Evolutionary conservation across 768 basidiomycete species (phyloP).

Genomic region (Russula brevipes): DNA sequence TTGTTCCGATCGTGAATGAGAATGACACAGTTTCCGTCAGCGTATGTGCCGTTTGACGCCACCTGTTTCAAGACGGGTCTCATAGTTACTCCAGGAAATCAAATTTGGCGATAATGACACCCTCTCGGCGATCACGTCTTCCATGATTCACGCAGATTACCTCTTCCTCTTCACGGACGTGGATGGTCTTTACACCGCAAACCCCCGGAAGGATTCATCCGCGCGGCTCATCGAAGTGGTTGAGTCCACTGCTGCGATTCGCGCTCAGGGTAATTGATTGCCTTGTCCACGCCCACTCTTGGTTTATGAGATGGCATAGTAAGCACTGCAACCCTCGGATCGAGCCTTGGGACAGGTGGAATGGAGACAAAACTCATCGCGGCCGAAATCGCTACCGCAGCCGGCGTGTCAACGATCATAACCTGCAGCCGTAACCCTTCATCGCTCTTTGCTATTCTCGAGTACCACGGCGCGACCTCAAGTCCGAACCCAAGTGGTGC

Average conservation of each 20-base stretch:
- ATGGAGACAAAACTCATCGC: slow-evolving; percentile 99
- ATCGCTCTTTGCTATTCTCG: slow-evolving; percentile 74
- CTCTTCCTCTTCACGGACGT: slow-evolving; percentile 98
- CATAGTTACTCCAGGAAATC: slow-evolving; percentile 68
- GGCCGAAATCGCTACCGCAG: slow-evolving; percentile 93
- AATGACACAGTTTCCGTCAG: slow-evolving; percentile 98
- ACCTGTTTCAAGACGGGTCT: background rate
- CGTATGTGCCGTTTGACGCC: slow-evolving; percentile 44
- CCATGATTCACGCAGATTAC: slow-evolving; percentile 97
- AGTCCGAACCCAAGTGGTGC: slow-evolving; percentile 17
- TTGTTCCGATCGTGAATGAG: slow-evolving; percentile 97
- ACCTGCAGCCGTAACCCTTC: slow-evolving; percentile 75
- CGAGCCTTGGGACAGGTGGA: slow-evolving; percentile 91
- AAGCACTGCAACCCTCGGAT: slow-evolving; percentile 87
- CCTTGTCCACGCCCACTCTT: background rate
- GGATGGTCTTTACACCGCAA: slow-evolving; percentile 90
- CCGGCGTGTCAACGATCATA: slow-evolving; percentile 90
- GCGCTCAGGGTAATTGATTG: slow-evolving; percentile 58
- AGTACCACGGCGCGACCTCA: slow-evolving; percentile 48
- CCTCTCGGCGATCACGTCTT: slow-evolving; percentile 91
- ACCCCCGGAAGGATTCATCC: slow-evolving; percentile 83
- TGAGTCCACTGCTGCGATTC: slow-evolving; percentile 73
- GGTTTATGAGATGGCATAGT: slow-evolving; percentile 43
- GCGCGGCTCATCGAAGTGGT: slow-evolving; percentile 82
- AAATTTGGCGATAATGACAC: slow-evolving; percentile 99